Percentiles rank a stretch among this genome's conserved stretches.
These are phyloP conservation scores for Glaciozyma martinii DNA, from an alignment of 768 basidiomycete species.

Conservation along the genomic window DNA sequence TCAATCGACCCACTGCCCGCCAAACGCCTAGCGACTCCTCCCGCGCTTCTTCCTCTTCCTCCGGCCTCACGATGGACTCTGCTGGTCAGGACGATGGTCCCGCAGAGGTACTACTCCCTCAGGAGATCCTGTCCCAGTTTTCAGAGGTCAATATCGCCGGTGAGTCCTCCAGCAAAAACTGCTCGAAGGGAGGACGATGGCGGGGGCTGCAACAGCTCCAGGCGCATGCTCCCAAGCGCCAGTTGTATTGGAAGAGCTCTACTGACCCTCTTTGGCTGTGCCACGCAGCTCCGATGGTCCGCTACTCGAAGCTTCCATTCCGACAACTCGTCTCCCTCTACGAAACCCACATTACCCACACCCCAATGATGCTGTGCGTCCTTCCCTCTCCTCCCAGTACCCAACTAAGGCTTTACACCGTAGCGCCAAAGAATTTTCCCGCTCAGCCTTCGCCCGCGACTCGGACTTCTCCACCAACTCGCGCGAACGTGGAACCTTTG, in stretches of 20 bases:
- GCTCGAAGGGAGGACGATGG: background rate
- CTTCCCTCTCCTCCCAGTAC: background rate
- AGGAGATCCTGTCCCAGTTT: background rate
- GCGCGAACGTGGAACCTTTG: constrained; percentile 44
- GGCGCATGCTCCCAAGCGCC: too few species aligned
- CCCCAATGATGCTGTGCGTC: constrained; percentile 44
- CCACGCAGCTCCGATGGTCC: constrained; percentile 31
- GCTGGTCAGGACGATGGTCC: background rate
- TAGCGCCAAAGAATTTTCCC: constrained; percentile 43
- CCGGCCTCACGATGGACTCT: too few species aligned
- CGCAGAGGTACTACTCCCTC: background rate
- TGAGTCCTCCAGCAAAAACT: background rate
- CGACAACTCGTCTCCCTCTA: constrained; percentile 44
- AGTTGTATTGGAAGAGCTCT: background rate
- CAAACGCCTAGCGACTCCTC: too few species aligned
- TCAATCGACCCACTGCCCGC: too few species aligned
- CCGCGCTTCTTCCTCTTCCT: too few species aligned
- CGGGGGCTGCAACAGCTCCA: too few species aligned
- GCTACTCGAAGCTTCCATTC: constrained; percentile 46
- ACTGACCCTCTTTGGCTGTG: background rate
- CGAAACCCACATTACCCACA: constrained; percentile 45
- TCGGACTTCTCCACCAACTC: constrained; percentile 43
- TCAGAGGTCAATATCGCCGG: background rate
- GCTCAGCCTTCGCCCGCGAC: constrained; percentile 42
- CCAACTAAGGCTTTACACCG: too few species aligned